Evolutionary conservation across 305 asterid species (phyloP).

Genomic region (Fraxinus sp.): DNA sequence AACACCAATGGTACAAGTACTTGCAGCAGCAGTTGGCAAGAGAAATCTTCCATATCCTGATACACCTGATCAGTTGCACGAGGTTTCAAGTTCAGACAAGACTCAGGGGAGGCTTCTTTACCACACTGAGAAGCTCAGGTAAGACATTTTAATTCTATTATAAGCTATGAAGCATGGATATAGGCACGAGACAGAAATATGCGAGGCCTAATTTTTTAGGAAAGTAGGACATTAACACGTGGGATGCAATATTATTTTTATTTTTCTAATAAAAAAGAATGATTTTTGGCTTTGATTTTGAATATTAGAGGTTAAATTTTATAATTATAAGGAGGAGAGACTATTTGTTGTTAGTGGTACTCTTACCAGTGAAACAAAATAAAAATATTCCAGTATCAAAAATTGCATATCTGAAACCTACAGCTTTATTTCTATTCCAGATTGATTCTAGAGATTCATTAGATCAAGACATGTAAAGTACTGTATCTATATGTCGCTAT

Average conservation of each 20-base stretch:
- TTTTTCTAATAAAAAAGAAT: no score
- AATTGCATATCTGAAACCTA: not conserved
- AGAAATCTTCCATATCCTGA: conserved; percentile 29
- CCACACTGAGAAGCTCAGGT: conserved; percentile 26
- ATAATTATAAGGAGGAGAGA: not conserved
- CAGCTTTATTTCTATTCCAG: not conserved
- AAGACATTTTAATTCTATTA: not conserved
- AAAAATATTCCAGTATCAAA: not conserved
- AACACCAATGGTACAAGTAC: conserved; percentile 25
- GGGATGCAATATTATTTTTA: not conserved
- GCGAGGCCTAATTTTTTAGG: not conserved
- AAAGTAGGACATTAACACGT: not conserved
- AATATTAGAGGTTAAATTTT: not conserved
- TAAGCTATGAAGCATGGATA: not conserved
- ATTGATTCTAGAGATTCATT: not conserved
- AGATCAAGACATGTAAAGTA: not conserved
- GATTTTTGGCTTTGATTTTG: not conserved
- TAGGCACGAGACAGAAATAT: not conserved
- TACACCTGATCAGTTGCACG: conserved; percentile 19
- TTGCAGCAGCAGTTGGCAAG: conserved; percentile 31
- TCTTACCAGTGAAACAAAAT: not conserved
- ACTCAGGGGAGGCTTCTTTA: conserved; percentile 20
- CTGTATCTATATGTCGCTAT: not conserved
- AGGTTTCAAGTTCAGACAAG: conserved; percentile 20
- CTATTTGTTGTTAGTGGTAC: not conserved